Base-by-base conservation (phyloP, 2,329 filamentous ascomycete genomes). In the Ascocoryne sarcoides region DNA sequence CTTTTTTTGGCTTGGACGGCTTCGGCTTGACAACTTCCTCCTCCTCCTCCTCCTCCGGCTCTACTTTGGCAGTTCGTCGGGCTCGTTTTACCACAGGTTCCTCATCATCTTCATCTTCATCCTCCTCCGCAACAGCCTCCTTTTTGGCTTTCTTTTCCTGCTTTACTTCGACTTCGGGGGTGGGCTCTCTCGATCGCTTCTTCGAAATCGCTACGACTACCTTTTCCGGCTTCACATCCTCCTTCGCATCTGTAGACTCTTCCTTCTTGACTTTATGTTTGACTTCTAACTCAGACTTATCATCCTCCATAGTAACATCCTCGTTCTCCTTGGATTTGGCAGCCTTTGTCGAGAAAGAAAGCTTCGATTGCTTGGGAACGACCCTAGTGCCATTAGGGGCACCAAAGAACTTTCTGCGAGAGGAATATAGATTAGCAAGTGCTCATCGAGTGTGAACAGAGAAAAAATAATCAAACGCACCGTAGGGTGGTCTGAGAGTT, bases 341-440 rank as follows among this genome's bases (percentile, higher is more conserved):
- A 43, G 60, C 62, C 34, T 76, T 78, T 36, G 76, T 79, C 26
- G 79, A 77, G 57, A 94, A 94, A 0, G 82, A 73, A 29, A 94
- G 66, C 52, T 80, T 92, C 1, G 84, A 82, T 62, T 95, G 87
- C 60, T 87, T 82, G 28, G 73, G 71, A 10, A 77, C 75, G 14
- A 73, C 66, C 20, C 47, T 52, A 12, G 45, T 62, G 37, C 77
- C 80, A 54, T 76, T 76, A 18, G 73, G 70, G 31, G 76, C 73
- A 15, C 77, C 77, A 59, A 95, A 94, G 66, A 95, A 95, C 60
- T 90, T 92, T 46, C 90, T 96, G 49, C 41, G 46, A 8, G 4
- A 17, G 10, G 21, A 16, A 4, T 16, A 20, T n/a, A 19, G 12
- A 39, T 14, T 39, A 31, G 18, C 7, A 36, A 10, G 14, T 5